A percentile compares a stretch with the other conserved stretches of the same genome.
phyloP scores from a whole-genome alignment of 345 rosid species.

The Eucalyptus brandiana region DNA sequence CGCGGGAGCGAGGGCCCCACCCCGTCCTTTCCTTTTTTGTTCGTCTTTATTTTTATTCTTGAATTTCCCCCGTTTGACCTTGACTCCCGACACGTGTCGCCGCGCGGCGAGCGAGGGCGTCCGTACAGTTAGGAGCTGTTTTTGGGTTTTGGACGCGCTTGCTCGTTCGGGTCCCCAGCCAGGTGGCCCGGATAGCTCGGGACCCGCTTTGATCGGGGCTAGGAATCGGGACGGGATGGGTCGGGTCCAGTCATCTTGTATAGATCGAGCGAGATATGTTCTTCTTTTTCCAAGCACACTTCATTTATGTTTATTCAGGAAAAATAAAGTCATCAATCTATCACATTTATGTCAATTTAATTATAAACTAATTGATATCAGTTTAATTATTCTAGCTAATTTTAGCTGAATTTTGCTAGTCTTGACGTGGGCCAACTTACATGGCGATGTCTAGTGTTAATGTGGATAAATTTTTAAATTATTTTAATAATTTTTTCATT shows the following conservation, averaged over 20 bases:
- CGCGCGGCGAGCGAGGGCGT: background rate
- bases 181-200: background rate
- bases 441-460: fast-evolving
- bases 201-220: background rate
- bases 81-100: background rate
- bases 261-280: too few relatives aligned
- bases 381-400: too few relatives aligned
- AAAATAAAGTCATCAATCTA: too few relatives aligned
- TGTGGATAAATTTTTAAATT: fast-evolving
- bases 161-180: background rate
- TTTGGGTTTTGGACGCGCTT: background rate
- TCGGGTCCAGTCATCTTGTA: too few relatives aligned
- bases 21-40: background rate
- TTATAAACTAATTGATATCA: fast-evolving
- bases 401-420: too few relatives aligned
- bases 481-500: too few relatives aligned
- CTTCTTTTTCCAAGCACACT: background rate
- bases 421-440: fast-evolving
- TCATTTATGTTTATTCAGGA: too few relatives aligned
- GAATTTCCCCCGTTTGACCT: background rate
- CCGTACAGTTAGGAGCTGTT: background rate
- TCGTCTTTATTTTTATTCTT: background rate
- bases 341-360: too few relatives aligned
- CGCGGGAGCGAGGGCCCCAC: background rate
- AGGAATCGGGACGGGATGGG: background rate